Base-by-base conservation (phyloP, 2,329 filamentous ascomycete species). In the Fusarium temperatum region DNA sequence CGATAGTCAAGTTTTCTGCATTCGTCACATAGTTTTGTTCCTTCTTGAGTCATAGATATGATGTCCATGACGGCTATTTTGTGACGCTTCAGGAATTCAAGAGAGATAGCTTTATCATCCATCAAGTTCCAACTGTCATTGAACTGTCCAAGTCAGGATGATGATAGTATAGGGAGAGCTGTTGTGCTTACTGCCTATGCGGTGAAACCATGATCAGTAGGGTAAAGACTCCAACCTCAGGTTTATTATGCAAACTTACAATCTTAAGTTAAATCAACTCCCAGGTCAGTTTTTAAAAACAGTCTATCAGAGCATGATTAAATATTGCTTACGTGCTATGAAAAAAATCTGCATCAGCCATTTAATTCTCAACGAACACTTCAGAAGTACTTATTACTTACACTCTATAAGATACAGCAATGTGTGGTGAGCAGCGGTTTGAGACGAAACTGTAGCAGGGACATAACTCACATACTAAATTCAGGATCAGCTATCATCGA, bases 101-200 rank as follows among this genome's bases (percentile, higher is more conserved):
- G 45, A 22, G 64, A 54, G 22, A 73, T 44, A 11, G 50, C 6
- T n/a, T 24, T 48, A 26, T 72, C 70, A 17, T 73, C 60, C 12
- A 59, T 20, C 22, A 65, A 18, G 9, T 62, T 45, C 70, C 68
- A 73, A 28, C 14, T 62, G n/a, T 68, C 30, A 44, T 68, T 47
- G 13, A 73, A 65, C 68, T 73, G 26, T 42, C 8, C 3, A 22
- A 30, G 11, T 72, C 20, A 70, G 56, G 32, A 14, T 35, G 8
- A 14, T 28, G 2, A 24, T 20, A 20, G 9, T 26, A 24, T 51
- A 18, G 8, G 2, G 24, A 22, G 15, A 11, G n/a, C 1, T 35
- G 8, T 11, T 51, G 3, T 24, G 4, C 48, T 51, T 35, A 51
- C 48, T 51, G 30, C 48, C 48, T 51, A 24, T 9, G 5, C 6